Base-by-base conservation (phyloP, 2,329 filamentous ascomycete genomes). In the Paracoccidioides brasiliensis region DNA sequence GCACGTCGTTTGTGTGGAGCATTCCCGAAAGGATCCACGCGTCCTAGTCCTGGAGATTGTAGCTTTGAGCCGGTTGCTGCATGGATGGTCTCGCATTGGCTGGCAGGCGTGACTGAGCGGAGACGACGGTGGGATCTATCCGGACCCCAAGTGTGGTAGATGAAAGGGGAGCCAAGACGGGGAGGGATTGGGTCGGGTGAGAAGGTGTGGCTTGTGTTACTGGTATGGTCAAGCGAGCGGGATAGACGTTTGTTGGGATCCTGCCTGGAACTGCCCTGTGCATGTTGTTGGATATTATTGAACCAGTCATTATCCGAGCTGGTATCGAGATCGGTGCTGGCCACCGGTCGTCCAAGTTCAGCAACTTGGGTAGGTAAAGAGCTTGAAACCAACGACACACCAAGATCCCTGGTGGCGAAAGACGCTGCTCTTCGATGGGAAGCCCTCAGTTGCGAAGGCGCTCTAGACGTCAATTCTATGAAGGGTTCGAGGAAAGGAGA, bases 1-100 rank as follows among this genome's bases (percentile, higher is more conserved):
- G 80, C 80, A 55, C 81, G 78, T 56, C 81, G 77, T 65, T 83
- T 81, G 62, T 80, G 74, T 22, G 22, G 22, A 2, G 75, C 73
- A 50, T 76, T 77, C 7, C 76, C 73, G 35, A 77, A 73, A 3
- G 79, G 74, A 56, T 81, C 77, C 57, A 82, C 69, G 57, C 78
- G 77, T 4, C 22, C 43, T 22, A 2, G 22, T 45, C 81, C 74
- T 14, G 80, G 80, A 3, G 80, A 79, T 54, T 72, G 70, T 30
- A 75, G 57, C 53, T 72, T 68, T 38, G 69, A 69, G 33, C 70
- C 71, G 12, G 72, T 70, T 9, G 22, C 22, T 22, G 70, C 70
- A 63, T 75, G 73, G 7, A 76, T 68, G 2, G 74, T 76, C 52
- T 72, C 73, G 41, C 71, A 70, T 44, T 71, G 64, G 46, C 66